These are phyloP conservation scores for Taphrina wiesneri DNA, from an alignment of 1,139 yeast species.

Conservation along the genomic window DNA sequence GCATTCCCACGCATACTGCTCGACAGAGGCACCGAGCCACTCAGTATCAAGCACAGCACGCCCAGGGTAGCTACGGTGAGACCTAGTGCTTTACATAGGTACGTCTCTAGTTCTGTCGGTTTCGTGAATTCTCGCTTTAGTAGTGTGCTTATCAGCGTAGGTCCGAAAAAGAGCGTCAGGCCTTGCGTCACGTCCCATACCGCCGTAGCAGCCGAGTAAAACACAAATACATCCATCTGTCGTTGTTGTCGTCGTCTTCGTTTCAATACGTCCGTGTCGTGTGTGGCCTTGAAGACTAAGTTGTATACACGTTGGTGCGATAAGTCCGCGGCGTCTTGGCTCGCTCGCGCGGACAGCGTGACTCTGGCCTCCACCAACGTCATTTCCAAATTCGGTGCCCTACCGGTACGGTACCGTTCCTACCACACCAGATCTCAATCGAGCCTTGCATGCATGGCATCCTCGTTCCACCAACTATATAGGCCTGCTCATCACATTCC, in stretches of 20 bases:
- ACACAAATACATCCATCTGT: slow-evolving; percentile 26
- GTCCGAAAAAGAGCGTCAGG: slow-evolving; percentile 10
- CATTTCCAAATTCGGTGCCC: background rate
- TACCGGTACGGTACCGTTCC: too few relatives aligned
- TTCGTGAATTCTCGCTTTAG: background rate
- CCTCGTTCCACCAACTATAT: background rate
- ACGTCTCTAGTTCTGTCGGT: slow-evolving; percentile 25
- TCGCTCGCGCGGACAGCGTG: too few relatives aligned
- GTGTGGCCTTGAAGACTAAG: background rate
- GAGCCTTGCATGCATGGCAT: too few relatives aligned
- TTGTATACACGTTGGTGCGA: background rate
- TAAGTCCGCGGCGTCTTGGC: too few relatives aligned
- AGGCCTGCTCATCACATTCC: too few relatives aligned
- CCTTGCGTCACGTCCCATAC: slow-evolving; percentile 19
- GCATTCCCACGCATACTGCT: slow-evolving; percentile 9
- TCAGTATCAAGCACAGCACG: slow-evolving; percentile 10
- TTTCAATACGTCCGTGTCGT: background rate
- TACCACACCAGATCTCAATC: too few relatives aligned
- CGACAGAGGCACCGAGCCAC: slow-evolving; percentile 27
- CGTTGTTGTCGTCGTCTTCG: background rate
- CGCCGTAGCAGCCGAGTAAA: slow-evolving; percentile 29
- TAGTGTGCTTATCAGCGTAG: slow-evolving; percentile 26
- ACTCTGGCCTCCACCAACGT: background rate
- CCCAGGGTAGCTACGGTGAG: slow-evolving; percentile 7
- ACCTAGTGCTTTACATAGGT: slow-evolving; percentile 26